Conservation (phyloP, 192 early-diverging fungal species). For the Martensiomyces pterosporus region DNA sequence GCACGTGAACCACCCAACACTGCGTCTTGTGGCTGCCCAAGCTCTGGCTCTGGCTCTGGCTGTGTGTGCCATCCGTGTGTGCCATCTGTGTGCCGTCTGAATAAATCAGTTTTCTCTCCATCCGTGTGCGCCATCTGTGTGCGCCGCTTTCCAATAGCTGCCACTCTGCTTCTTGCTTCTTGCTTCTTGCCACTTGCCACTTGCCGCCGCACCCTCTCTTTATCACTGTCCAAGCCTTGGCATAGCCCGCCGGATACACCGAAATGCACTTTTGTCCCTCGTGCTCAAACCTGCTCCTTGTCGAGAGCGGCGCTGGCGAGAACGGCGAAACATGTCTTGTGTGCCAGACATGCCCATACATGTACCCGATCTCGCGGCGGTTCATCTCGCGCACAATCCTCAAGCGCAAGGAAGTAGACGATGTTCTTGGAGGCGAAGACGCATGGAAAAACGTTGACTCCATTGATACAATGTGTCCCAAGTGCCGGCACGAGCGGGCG, state of each 20-base stretch:
- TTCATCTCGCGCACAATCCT: conserved; percentile 62
- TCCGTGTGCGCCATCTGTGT: not conserved
- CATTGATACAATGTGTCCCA: conserved; percentile 39
- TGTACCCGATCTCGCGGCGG: conserved; percentile 64
- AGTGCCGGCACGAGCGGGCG: conserved; percentile 59
- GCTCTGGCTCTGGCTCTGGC: too few relatives aligned
- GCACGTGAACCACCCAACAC: too few relatives aligned
- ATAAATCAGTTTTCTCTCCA: not conserved
- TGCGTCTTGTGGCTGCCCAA: too few relatives aligned
- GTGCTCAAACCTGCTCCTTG: conserved; percentile 80
- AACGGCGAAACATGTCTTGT: conserved; percentile 62
- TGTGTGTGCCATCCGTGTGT: not conserved
- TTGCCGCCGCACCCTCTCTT: not conserved
- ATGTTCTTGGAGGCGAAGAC: conserved; percentile 89
- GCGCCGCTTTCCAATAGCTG: too few relatives aligned
- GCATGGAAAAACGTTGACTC: conserved; percentile 18
- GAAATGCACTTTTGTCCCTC: conserved; percentile 85
- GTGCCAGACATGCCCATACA: conserved; percentile 88
- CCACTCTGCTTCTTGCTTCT: too few relatives aligned
- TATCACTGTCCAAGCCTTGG: not conserved
- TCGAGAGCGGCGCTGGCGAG: conserved; percentile 47
- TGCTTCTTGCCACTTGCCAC: too few relatives aligned
- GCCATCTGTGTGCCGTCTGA: not conserved
- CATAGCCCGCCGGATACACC: not conserved
- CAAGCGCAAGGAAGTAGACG: conserved; percentile 83